Conservation (phyloP, 257 asterid species). For the Orobanche coerulescens region DNA sequence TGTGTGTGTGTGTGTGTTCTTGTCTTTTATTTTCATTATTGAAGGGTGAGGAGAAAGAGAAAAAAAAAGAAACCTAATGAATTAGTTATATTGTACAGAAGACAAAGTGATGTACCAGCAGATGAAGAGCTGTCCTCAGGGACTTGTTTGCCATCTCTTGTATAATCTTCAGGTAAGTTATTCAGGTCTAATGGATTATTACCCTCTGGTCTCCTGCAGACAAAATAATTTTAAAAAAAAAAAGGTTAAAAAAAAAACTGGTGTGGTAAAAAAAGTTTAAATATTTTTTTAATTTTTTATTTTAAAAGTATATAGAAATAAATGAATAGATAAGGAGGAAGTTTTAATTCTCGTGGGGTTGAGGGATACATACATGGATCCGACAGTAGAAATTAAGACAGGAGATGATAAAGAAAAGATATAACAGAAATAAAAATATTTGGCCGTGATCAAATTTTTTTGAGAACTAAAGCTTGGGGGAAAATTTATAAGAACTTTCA, state of each 20-base stretch:
- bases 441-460: constrained; percentile 19
- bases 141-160: constrained; percentile 49
- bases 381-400: constrained; percentile 59
- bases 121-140: constrained; percentile 74
- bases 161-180: constrained; percentile 86
- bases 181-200: constrained; percentile 86
- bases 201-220: constrained; percentile 72
- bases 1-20: too few species aligned
- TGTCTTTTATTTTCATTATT: not conserved
- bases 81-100: constrained; percentile 11
- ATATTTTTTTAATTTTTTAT: too few species aligned
- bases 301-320: not conserved
- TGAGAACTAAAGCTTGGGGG: constrained; percentile 36
- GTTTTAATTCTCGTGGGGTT: constrained; percentile 29
- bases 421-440: not conserved
- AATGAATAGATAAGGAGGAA: constrained; percentile 5
- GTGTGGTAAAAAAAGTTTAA: not conserved
- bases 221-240: not conserved
- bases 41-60: not conserved
- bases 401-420: not conserved
- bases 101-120: constrained; percentile 56
- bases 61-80: not conserved
- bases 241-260: not conserved
- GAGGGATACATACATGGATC: constrained; percentile 57
- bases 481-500: constrained; percentile 46